Evolutionary conservation across 2,329 filamentous ascomycete species (phyloP), one percentile per base, ranked within the genome.

Genomic region (Ambrosiella cleistominuta): DNA sequence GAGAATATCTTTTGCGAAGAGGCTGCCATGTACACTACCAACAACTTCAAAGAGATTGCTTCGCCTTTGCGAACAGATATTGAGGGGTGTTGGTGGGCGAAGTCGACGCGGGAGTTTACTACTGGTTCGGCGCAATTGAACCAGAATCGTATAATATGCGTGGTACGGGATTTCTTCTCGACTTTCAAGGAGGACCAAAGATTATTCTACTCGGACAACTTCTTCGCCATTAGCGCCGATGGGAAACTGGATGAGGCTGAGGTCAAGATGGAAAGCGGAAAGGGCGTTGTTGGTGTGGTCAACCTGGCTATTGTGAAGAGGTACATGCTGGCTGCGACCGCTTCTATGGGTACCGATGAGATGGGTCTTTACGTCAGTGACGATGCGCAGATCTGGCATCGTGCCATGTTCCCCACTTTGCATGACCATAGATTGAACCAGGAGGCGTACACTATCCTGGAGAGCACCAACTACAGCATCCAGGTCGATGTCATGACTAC

Each of bases 391-490:
- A 82, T 78, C 58, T 98, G 93, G 93, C 89, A 97, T 68, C 83
- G 89, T 57, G 91, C 91, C 60, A 81, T 95, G 66, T 97, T 98
- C 69, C 85, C 83, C 7, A 81, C 82, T 50, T 83, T 86, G 62
- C 89, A 95, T 68, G 87, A 76, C 47, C 72, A 74, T 60, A 69
- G 66, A 54, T 70, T 90, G 65, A 78, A 88, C 62, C 85, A 95
- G 67, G 81, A 91, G 67, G 88, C 87, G 2, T 98, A 96, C 69
- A 98, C 93, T 0, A 79, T 98, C 53, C 77, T 98, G 45, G 91
- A 97, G 71, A 93, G 90, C 66, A 97, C 93, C 47, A 91, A 95
- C 67, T 96, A 98, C 74, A 96, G 91, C 72, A 89, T 98, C 64
- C 91, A 97, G 70, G 82, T 98, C 58, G 90, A 97, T 69, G 90